Base-by-base conservation (phyloP, 2,329 filamentous ascomycete genomes). In the Fusarium bulbicola region DNA sequence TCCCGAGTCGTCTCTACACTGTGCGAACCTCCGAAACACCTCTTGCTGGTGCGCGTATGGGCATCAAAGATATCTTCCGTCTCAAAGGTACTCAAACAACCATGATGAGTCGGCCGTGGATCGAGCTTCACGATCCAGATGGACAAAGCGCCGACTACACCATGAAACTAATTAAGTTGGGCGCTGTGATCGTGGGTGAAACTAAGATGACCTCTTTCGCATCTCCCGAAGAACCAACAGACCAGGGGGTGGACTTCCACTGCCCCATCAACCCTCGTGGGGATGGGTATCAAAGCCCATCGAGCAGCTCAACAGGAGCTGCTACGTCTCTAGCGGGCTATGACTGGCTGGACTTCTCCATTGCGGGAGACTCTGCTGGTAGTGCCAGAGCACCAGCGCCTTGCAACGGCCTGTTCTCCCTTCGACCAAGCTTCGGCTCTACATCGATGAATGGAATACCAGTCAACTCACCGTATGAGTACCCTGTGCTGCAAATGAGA, bases 1-100 rank as follows among this genome's bases (percentile, higher is more conserved):
- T 39, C 14, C 50, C 50, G 1, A 53, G 50, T 21, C 1, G 50
- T 1, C 34, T 39, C 3, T 53, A 11, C 24, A 24, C 3, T 24
- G 24, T 10, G 0, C 24, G 4, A 21, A 28, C 24, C 34, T 4
- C 18, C 0, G 1, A 5, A 1, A 5, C 20, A 0, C 50, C 50
- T 1, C 24, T 53, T 18, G 24, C 34, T 3, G 24, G 50, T 2
- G 50, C 50, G 2, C 50, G 24, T 0, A 53, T 53, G 34, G 50
- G 34, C 0, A 53, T 39, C 3, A 39, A 53, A 10, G 50, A 53
- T 1, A 53, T 53, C 7, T 53, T 39, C 6, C 24, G 50, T 0
- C 50, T 53, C 1, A 0, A 53, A 1, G 50, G 50, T 3, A 53
- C 24, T 10, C 34, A 39, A 14, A 53, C 34, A 0, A 53, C 50